Evolutionary conservation across 2,329 filamentous ascomycete species (phyloP).

Genomic region (Emmonsia crescens): DNA sequence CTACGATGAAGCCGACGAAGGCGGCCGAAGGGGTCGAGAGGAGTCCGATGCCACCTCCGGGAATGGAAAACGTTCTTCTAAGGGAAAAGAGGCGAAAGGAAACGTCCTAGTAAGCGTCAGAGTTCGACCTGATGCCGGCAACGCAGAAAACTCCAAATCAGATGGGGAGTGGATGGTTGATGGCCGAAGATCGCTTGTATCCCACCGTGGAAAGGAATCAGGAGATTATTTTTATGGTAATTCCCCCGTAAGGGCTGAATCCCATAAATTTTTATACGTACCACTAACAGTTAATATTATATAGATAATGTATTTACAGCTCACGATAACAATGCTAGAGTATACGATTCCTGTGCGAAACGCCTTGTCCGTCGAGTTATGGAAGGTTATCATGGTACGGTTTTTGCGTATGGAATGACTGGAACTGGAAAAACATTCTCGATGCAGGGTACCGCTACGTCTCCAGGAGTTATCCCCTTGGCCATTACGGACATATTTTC

Average conservation of each 20-base stretch:
- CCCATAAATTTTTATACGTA: no score
- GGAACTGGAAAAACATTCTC: conserved; percentile 98
- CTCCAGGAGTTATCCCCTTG: conserved; percentile 89
- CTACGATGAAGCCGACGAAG: conserved; percentile 67
- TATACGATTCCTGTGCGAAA: conserved; percentile 91
- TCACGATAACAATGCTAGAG: conserved; percentile 84
- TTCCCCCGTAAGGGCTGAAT: not conserved
- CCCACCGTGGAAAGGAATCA: conserved; percentile 77
- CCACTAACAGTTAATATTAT: not conserved
- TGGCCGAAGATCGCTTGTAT: conserved; percentile 66
- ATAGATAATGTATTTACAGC: conserved; percentile 93
- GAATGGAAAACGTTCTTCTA: conserved; percentile 22
- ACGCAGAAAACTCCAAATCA: conserved; percentile 49
- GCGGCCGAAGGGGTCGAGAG: conserved; percentile 22
- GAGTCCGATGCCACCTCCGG: conserved; percentile 18
- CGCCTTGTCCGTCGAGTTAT: conserved; percentile 90
- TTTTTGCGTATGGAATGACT: conserved; percentile 98
- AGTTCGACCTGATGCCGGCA: conserved; percentile 69
- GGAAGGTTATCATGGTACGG: conserved; percentile 97
- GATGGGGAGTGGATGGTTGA: conserved; percentile 91
- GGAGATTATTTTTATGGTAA: conserved; percentile 87
- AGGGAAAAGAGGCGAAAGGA: conserved; percentile 64
- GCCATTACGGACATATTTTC: conserved; percentile 99
- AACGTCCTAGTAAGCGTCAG: conserved; percentile 94
- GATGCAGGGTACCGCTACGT: conserved; percentile 95